A percentile compares a stretch with the other conserved stretches of the same genome.
These are phyloP conservation scores for Butyriboletus loyo DNA, from an alignment of 768 basidiomycete genomes.

Conservation along the genomic window DNA sequence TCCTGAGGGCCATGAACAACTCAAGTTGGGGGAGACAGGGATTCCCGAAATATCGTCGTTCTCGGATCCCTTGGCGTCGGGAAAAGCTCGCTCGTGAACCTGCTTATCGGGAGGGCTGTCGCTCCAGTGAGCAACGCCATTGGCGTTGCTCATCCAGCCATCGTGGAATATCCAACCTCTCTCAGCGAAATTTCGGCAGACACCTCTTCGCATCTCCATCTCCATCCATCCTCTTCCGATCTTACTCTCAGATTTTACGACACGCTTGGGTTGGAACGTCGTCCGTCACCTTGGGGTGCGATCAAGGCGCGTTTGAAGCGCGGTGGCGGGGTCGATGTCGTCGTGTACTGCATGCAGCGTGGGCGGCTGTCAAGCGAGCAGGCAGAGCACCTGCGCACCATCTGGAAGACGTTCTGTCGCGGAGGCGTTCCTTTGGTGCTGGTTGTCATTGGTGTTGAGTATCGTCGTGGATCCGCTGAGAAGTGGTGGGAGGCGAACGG, in stretches of 20 bases:
- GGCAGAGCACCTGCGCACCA: slow-evolving; percentile 31
- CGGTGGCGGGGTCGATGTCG: slow-evolving; percentile 21
- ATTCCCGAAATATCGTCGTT: slow-evolving; percentile 15
- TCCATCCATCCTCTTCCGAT: neutral
- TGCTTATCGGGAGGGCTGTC: slow-evolving; percentile 27
- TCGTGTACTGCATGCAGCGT: slow-evolving; percentile 37
- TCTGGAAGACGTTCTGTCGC: slow-evolving; percentile 19
- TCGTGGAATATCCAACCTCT: slow-evolving; percentile 12
- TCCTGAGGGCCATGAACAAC: neutral
- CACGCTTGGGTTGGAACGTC: slow-evolving; percentile 19
- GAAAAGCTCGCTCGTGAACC: slow-evolving; percentile 42
- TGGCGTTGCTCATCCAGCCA: slow-evolving; percentile 9
- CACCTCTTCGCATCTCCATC: too few species aligned
- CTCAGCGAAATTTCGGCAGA: neutral
- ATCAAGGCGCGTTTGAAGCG: slow-evolving; percentile 14
- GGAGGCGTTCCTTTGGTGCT: slow-evolving; percentile 16
- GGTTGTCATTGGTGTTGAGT: slow-evolving; percentile 12
- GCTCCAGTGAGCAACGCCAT: slow-evolving; percentile 27
- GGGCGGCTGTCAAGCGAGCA: slow-evolving; percentile 33
- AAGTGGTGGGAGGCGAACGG: slow-evolving; percentile 21
- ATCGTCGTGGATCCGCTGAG: slow-evolving; percentile 16
- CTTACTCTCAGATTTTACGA: slow-evolving; percentile 14
- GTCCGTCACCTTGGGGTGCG: slow-evolving; percentile 10
- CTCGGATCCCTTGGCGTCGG: slow-evolving; percentile 30
- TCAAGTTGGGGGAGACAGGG: neutral